Conservation (phyloP, 1,284 basidiomycete species). For the Irpex rosettiformis region DNA sequence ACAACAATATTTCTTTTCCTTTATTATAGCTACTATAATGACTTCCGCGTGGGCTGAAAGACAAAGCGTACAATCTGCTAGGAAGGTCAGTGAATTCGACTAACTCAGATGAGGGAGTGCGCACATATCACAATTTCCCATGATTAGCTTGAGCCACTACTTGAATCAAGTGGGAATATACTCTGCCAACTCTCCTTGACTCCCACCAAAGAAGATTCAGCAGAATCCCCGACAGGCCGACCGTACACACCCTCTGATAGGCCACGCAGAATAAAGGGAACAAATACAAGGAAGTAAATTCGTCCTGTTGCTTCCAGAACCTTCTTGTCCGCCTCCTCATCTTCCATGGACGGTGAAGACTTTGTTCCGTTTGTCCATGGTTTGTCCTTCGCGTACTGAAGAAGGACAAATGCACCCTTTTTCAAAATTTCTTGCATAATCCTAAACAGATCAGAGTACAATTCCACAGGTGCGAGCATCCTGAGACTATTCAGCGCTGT, state of each 20-base stretch:
- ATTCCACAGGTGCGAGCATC: constrained; percentile 68
- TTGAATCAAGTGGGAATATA: neutral
- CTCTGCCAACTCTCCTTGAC: constrained; percentile 7
- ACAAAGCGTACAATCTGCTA: no score
- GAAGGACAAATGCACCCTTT: constrained; percentile 34
- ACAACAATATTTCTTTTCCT: neutral
- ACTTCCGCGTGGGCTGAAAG: no score
- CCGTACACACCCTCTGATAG: constrained; percentile 70
- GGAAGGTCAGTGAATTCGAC: no score
- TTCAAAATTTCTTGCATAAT: constrained; percentile 53
- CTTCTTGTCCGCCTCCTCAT: constrained; percentile 35
- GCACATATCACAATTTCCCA: neutral
- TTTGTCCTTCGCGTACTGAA: constrained; percentile 21
- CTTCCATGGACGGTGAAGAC: constrained; percentile 27
- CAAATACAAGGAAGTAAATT: constrained; percentile 57
- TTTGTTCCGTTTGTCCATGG: constrained; percentile 20
- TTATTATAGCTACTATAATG: no score
- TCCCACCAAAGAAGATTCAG: neutral
- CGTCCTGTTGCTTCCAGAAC: constrained; percentile 51
- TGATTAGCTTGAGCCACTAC: neutral
- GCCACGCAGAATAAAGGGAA: constrained; percentile 67
- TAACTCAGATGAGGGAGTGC: no score
- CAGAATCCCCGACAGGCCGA: neutral
- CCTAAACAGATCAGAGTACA: constrained; percentile 42
- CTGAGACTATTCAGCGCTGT: constrained; percentile 79